Evolutionary conservation across 495 filamentous ascomycete species (phyloP), one percentile per base, ranked within the genome.

Genomic region (Pyronema omphalodes): DNA sequence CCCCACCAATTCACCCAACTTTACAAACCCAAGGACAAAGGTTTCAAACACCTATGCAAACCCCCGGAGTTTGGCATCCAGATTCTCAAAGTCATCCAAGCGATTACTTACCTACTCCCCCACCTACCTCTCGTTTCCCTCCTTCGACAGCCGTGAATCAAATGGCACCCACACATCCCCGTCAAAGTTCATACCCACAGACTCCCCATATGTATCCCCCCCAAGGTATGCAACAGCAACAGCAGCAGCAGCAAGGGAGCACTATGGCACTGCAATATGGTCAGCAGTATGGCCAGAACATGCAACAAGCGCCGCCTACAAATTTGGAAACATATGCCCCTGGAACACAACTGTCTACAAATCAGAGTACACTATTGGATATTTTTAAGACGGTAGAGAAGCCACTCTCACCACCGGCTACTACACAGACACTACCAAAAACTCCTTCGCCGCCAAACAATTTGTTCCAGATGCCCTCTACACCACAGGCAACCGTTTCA

Each of bases 151-250:
- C 56, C 6, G 40, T 45, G 47, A 11, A 15, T 17, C 37, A 50
- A 3, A 37, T 34, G 12, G 17, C 11, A 7, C 59, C 56, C 15
- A 81, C 2, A 76, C 80, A 65, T 79, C 81, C 51, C 71, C 70
- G 39, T 41, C 39, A 36, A 50, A 11, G 29, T 12, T 14, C 44
- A 11, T 23, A 11, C 9, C 44, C 18, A 9, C 29, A 23, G 9
- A 36, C 36, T 23, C 34, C 34, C 29, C 47, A 50, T 12, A n/a
- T 50, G 34, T 50, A 11, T 36, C 23, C 18, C 1, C 12, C 11
- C 5, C 47, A 29, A 29, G 23, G 23, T 29, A 29, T 29, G 23
- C 23, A 29, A 29, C 23, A 29, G 23, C 23, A 29, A 29, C 23
- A 29, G 23, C 23, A 29, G 5, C 23, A n/a, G n/a, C 9, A 8